Conservation (phyloP, 2,329 filamentous ascomycete genomes). For the Chalaropsis thielavioides region DNA sequence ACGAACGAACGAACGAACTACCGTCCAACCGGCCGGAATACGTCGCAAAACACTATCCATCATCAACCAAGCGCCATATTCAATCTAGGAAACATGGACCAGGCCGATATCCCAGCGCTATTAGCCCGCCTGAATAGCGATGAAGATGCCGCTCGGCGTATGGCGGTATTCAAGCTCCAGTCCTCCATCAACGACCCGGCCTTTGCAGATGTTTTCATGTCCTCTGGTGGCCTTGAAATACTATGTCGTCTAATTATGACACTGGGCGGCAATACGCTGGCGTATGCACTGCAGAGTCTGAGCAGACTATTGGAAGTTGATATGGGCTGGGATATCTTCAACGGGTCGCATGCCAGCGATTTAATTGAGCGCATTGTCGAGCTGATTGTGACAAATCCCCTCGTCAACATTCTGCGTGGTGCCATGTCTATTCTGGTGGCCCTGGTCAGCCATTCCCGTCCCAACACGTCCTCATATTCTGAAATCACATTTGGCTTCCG, state of each 20-base stretch:
- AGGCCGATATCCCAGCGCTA: slow-evolving; percentile 51
- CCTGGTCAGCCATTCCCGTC: slow-evolving; percentile 71
- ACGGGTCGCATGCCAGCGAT: slow-evolving; percentile 46
- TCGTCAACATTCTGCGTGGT: slow-evolving; percentile 93
- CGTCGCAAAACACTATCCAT: background rate
- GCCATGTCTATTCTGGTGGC: slow-evolving; percentile 95
- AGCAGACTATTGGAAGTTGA: slow-evolving; percentile 83
- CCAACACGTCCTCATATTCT: slow-evolving; percentile 37
- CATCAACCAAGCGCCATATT: background rate
- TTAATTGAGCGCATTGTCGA: slow-evolving; percentile 69
- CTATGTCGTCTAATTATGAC: slow-evolving; percentile 71
- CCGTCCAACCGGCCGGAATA: background rate
- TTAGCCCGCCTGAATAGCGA: slow-evolving; percentile 50
- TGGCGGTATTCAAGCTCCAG: slow-evolving; percentile 98
- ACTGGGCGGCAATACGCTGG: slow-evolving; percentile 82
- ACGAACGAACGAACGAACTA: background rate
- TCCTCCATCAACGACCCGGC: slow-evolving; percentile 87
- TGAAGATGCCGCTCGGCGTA: slow-evolving; percentile 87
- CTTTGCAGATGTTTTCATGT: slow-evolving; percentile 93
- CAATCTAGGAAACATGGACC: slow-evolving; percentile 37
- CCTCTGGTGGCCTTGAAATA: slow-evolving; percentile 68
- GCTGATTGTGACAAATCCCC: slow-evolving; percentile 81
- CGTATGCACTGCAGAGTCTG: slow-evolving; percentile 84
- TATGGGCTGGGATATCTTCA: slow-evolving; percentile 90
- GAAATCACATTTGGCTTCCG: slow-evolving; percentile 61